Base-by-base conservation (phyloP, 306 rosid genomes). In the Vicia villosa region DNA sequence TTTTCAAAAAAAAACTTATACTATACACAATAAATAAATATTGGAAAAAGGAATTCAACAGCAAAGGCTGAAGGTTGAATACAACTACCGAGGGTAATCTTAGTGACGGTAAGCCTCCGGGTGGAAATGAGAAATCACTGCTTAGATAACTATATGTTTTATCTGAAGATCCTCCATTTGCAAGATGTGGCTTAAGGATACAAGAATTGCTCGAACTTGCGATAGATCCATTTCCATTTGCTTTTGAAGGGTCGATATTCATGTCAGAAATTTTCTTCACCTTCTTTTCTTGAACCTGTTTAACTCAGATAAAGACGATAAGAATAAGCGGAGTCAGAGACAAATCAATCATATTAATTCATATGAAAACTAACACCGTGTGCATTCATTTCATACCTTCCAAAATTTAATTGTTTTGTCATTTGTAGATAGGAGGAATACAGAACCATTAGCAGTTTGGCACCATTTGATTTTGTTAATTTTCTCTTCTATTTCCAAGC, bases 381-480 rank as follows among this genome's bases (percentile, higher is more conserved):
- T 43, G 16, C 49, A 13, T 24, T 70, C 62, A 43, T 43, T 81
- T 68, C 82, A 34, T 84, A 91, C 99, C 99, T 95, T 95, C 99
- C 99, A 95, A 81, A 81, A 89, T 63, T 95, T 95, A 70, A 95
- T 95, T 50, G 99, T 95, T 79, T 95, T 95, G 66, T 95, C 99
- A 69, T 95, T 95, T 37, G 99, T 87, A 50, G 99, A 95, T 63
- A 95, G 86, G 66, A 95, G 95, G 86, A 95, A 95, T 15, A 95
- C 73, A 6, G 99, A 95, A 21, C 97, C 94, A 82, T 91, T 95
- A 34, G 97, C 95, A 20, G 83, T 89, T 84, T 95, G 99, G 81
- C 99, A 95, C 99, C 99, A 95, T 82, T 90, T 95, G 83, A 95
- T 95, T 83, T 95, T 95, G 91, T 95, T 95, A 82, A 95, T 95